Conservation (phyloP, 306 rosid genomes). For the Citrullus colocynthis region DNA sequence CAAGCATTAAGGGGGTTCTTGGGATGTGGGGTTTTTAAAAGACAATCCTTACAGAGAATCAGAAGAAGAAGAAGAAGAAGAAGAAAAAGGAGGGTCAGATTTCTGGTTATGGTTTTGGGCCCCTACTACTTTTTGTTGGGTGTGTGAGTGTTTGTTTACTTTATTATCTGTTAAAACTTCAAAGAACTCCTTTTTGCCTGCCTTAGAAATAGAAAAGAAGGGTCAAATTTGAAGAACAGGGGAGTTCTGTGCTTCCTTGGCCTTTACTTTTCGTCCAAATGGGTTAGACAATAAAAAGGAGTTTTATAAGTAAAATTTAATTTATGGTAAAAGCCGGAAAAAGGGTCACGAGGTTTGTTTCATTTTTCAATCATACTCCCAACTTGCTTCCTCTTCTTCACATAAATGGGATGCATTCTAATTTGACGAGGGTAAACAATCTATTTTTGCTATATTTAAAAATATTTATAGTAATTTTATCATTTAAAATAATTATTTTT, state of each 20-base stretch:
- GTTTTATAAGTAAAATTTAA: not conserved
- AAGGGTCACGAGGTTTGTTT: constrained; percentile 48
- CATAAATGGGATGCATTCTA: too few species aligned
- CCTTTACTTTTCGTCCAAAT: constrained; percentile 7
- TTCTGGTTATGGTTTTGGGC: not conserved
- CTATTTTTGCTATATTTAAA: too few species aligned
- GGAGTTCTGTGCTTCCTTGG: not conserved
- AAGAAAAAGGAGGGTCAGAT: not conserved
- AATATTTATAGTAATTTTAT: too few species aligned
- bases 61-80: not conserved
- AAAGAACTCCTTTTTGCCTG: constrained; percentile 16
- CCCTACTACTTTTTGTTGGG: not conserved
- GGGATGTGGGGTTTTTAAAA: not conserved
- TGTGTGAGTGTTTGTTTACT: not conserved
- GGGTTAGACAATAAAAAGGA: not conserved
- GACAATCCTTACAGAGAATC: not conserved
- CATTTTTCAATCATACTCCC: constrained; percentile 50
- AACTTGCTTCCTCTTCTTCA: not conserved
- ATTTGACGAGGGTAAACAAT: too few species aligned
- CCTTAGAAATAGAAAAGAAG: constrained; percentile 9
- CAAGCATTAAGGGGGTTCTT: not conserved
- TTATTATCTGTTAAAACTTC: constrained; percentile 4
- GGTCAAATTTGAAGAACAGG: not conserved
- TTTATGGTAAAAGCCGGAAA: constrained; percentile 10
- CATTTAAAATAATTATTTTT: too few species aligned